phyloP scores from a whole-genome alignment of 2,329 filamentous ascomycete genomes.

The Penicillium sp. region DNA sequence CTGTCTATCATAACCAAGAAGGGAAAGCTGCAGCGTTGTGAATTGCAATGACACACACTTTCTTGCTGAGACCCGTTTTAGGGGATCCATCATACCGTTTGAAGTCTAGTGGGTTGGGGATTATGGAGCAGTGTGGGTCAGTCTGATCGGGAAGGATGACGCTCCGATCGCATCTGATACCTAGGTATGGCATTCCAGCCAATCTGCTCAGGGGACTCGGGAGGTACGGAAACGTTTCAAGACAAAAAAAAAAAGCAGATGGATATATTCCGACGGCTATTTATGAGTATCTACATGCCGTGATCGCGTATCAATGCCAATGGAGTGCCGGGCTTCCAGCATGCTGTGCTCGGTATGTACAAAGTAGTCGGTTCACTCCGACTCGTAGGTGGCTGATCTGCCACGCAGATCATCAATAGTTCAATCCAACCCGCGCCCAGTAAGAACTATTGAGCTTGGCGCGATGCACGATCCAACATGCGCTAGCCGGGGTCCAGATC shows the following conservation, averaged over 20 bases:
- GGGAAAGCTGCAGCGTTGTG: constrained; percentile 7
- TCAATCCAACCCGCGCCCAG: not conserved
- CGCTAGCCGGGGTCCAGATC: not conserved
- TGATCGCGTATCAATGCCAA: not conserved
- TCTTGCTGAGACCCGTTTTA: not conserved
- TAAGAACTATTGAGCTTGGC: not conserved
- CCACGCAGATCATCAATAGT: constrained; percentile 2
- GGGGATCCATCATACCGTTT: not conserved
- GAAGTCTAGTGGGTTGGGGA: not conserved
- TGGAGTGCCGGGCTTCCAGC: not conserved
- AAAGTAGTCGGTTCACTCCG: not conserved
- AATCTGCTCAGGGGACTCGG: not conserved
- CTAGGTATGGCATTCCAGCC: not conserved
- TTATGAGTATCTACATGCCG: not conserved
- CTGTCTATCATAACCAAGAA: constrained; percentile 10
- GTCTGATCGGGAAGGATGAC: constrained; percentile 4
- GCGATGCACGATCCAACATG: not conserved
- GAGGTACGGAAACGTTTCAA: not conserved
- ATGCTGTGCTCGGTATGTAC: not conserved
- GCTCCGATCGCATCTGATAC: constrained; percentile 8
- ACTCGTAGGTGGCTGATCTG: not conserved
- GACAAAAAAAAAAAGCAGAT: not conserved
- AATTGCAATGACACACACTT: constrained; percentile 8
- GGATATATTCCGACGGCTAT: not conserved
- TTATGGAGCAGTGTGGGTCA: not conserved